These are phyloP conservation scores for Candida sp. DNA, from an alignment of 1,139 yeast genomes.

Conservation along the genomic window DNA sequence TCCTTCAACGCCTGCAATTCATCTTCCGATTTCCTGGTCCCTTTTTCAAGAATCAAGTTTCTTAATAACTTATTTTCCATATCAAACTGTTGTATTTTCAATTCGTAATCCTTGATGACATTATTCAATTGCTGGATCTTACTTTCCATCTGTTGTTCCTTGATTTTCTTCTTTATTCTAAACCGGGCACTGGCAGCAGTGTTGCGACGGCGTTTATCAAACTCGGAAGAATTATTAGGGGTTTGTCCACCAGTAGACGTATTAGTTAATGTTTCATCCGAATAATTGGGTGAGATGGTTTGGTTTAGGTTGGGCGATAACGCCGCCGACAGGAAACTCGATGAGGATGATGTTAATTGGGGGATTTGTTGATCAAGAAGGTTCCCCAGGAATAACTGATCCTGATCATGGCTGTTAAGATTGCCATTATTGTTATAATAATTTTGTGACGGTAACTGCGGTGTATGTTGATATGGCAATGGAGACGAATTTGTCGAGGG, in stretches of 20 bases:
- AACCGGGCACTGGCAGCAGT: slow-evolving; percentile 65
- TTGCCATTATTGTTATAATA: neutral
- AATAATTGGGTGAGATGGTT: neutral
- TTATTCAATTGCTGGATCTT: slow-evolving; percentile 43
- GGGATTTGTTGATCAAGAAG: neutral
- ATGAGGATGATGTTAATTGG: neutral
- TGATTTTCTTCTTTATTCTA: slow-evolving; percentile 57
- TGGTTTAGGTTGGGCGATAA: neutral
- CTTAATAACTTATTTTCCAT: slow-evolving; percentile 77
- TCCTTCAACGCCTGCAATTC: slow-evolving; percentile 37
- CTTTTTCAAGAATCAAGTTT: slow-evolving; percentile 57
- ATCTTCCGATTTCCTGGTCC: slow-evolving; percentile 39
- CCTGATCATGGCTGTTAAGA: neutral
- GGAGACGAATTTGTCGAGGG: slow-evolving; percentile 3
- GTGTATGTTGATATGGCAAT: neutral
- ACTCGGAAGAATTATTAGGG: slow-evolving; percentile 6
- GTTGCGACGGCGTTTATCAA: slow-evolving; percentile 53
- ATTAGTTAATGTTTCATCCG: slow-evolving; percentile 1
- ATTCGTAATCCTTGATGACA: slow-evolving; percentile 35
- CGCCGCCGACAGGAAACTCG: neutral
- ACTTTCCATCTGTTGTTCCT: slow-evolving; percentile 57
- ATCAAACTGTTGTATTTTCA: slow-evolving; percentile 50
- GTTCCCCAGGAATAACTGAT: neutral
- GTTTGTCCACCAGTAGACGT: slow-evolving; percentile 1
- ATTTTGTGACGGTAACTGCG: slow-evolving; percentile 1